phyloP scores from a whole-genome alignment of 257 asterid species.

The Echites panduratus region DNA sequence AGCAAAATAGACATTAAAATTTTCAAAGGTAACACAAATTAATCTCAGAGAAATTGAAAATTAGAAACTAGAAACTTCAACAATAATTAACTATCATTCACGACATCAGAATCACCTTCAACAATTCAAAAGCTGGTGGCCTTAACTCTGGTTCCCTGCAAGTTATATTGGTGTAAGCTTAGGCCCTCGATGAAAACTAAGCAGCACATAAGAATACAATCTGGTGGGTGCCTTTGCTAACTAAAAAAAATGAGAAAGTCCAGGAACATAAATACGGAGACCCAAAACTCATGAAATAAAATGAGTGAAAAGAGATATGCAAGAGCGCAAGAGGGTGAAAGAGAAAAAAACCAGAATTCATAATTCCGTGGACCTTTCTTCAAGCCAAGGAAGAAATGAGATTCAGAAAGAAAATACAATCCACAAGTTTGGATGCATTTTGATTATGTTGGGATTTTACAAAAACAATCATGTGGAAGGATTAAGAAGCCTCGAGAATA shows the following conservation, averaged over 20 bases:
- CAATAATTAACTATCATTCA: not conserved
- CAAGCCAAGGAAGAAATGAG: not conserved
- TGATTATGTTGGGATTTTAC: not conserved
- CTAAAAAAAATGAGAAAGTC: not conserved
- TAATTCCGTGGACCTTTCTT: not conserved
- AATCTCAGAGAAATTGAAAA: not conserved
- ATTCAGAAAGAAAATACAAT: not conserved
- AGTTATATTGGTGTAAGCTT: not conserved
- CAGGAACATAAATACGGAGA: not conserved
- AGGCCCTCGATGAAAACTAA: not conserved
- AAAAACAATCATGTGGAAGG: not conserved
- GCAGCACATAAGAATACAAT: not conserved
- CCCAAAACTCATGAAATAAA: not conserved
- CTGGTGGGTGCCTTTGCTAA: not conserved
- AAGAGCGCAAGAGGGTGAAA: not conserved
- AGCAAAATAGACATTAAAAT: not conserved
- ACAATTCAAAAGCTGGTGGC: conserved; percentile 29
- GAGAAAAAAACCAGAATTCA: not conserved
- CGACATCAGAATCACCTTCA: conserved; percentile 23
- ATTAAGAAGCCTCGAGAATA: not conserved
- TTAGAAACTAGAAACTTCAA: not conserved
- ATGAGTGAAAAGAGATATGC: not conserved
- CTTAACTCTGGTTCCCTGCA: conserved; percentile 34
- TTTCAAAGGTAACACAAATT: not conserved
- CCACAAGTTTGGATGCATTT: not conserved